Evolutionary conservation across 1,284 basidiomycete species (phyloP), one percentile per base, ranked within the genome.

Genomic region (Lentinula novae-zelandiae): DNA sequence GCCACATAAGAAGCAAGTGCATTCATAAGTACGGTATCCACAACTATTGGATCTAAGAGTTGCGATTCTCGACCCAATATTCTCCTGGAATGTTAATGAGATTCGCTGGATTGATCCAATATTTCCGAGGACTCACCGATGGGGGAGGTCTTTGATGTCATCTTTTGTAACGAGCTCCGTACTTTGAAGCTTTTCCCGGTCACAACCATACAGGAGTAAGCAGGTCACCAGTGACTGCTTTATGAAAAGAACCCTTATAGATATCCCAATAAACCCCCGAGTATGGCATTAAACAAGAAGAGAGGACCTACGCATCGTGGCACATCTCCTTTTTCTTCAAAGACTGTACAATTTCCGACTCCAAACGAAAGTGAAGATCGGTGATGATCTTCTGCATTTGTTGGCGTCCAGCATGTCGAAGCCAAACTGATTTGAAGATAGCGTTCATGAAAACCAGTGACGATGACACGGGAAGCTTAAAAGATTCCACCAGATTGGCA

Each of bases 181-280:
- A 13, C 72, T 72, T 4, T 74, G 58, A 20, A 88, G 71, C 39
- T 71, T 76, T 2, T 70, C 66, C 55, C 85, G 75, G 53, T 87
- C 83, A 65, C 85, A 89, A 5, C 88, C 88, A 66, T 84, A 87
- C 20, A 88, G 68, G 2, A 89, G 70, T 38, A 89, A 74, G 68
- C 84, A 87, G 9, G 79, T 74, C 12, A 80, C 80, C 40, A 90
- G 68, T 2, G 84, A 85, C 20, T 79, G 75, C 8, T 85, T 80
- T 48, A 90, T 77, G 63, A 89, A 84, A 12, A 66, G 67, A 64
- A 75, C 67, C 40, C 78, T 82, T 17, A 48, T 58, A 53, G 49
- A 20, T 44, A 39, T 22, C 13, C 27, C 2, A 27, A 27, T 27
- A 3, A 27, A 27, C 3, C 27, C 3, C 27, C 27, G 27, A 27